These are phyloP conservation scores for Thalassia testudinum DNA, from an alignment of 116 monocot genomes.

Conservation along the genomic window DNA sequence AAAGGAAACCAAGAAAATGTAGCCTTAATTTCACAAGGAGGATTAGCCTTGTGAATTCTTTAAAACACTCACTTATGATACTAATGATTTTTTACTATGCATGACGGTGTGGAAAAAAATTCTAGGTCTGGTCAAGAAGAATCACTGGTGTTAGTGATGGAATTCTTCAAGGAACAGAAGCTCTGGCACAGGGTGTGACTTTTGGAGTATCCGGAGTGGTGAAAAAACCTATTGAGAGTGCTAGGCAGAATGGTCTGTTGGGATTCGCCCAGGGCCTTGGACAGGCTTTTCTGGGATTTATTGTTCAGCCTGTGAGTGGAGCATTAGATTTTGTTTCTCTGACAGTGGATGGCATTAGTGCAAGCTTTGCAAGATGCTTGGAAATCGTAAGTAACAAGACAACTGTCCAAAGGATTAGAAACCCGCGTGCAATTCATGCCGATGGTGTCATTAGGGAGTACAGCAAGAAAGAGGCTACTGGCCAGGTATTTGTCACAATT, in stretches of 20 bases:
- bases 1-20: too few relatives aligned
- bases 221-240: slow-evolving; percentile 82
- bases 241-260: slow-evolving; percentile 64
- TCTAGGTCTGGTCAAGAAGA: slow-evolving; percentile 86
- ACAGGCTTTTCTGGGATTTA: slow-evolving; percentile 75
- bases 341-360: slow-evolving; percentile 91
- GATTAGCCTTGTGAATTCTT: too few relatives aligned
- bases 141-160: slow-evolving; percentile 97
- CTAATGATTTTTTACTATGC: too few relatives aligned
- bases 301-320: slow-evolving; percentile 96
- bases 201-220: slow-evolving; percentile 96
- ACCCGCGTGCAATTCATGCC: slow-evolving; percentile 81
- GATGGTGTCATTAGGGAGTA: slow-evolving; percentile 74
- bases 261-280: slow-evolving; percentile 88
- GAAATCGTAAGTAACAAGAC: slow-evolving; percentile 65
- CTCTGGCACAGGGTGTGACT: slow-evolving; percentile 92
- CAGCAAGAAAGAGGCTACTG: slow-evolving; percentile 57
- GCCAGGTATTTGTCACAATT: slow-evolving; percentile 48
- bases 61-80: too few relatives aligned
- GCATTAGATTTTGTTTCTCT: slow-evolving; percentile 87
- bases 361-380: slow-evolving; percentile 72
- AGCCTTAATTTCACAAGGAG: too few relatives aligned
- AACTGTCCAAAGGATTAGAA: slow-evolving; percentile 55
- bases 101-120: too few relatives aligned
- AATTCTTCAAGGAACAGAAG: slow-evolving; percentile 95